Evolutionary conservation across 2,329 filamentous ascomycete species (phyloP), one percentile per base, ranked within the genome.

Genomic region (Torrubiellomyces zombiae): DNA sequence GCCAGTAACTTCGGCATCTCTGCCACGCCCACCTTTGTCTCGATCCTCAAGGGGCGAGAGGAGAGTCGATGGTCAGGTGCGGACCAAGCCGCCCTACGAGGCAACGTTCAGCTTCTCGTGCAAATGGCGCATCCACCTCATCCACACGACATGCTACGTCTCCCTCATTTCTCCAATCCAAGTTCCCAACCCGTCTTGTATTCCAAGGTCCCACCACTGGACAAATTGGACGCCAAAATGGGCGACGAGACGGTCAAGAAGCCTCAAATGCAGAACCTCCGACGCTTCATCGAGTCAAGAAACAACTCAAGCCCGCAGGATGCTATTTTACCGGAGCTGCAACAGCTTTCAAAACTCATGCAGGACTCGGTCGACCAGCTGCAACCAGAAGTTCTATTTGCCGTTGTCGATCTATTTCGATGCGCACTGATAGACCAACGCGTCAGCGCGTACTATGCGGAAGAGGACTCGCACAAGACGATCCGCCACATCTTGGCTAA

Each of bases 11-110:
- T 78, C 43, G 54, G 60, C 2, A 65, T 94, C 25, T 63, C 67
- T 3, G 75, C 75, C 4, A 93, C 85, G 0, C 86, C 86, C 1
- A 93, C 85, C 0, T 92, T 95, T 42, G 68, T 89, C 41, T 86
- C 82, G 0, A 91, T 85, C 42, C 51, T 86, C 7, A 74, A 65
- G 26, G 82, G 83, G 2, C 53, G 74, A 31, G 69, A 86, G 43
- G 67, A 80, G 24, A 75, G 82, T 32, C 66, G 76, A 36, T 95
- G 85, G 85, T 66, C 63, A 24, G 83, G 83, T 2, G 80, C 78
- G 1, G 75, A 85, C 40, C 62, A 68, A 3, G 58, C 60, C 9
- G 60, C 69, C 10, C 58, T 95, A 9, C 66, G 68, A 26, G 66
- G 66, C 10, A 89, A 83, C 30, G 61, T 92, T 9, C 67, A 71